Conservation (phyloP, 441 rosid genomes). For the Manihot esculenta region DNA sequence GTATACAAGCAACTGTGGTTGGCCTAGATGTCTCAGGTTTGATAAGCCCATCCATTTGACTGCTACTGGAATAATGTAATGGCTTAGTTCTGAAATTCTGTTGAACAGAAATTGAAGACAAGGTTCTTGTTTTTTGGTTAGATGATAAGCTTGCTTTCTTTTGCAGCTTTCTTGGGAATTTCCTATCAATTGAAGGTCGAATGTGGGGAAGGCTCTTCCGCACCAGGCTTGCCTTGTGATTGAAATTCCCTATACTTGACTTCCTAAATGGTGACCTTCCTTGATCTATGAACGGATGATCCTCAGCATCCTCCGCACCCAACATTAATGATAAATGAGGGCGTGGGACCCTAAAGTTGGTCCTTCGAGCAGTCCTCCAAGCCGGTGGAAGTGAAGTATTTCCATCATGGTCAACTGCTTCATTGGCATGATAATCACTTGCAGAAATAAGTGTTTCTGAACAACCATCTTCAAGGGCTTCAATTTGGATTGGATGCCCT, state of each 20-base stretch:
- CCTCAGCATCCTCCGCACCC: constrained; percentile 42
- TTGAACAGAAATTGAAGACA: constrained; percentile 72
- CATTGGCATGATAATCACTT: constrained; percentile 39
- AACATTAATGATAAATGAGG: constrained; percentile 47
- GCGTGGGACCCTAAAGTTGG: constrained; percentile 79
- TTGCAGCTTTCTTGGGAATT: constrained; percentile 44
- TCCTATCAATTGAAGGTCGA: constrained; percentile 45
- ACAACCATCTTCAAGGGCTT: constrained; percentile 72
- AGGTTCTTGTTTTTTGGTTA: constrained; percentile 79
- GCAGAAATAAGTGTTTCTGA: constrained; percentile 49
- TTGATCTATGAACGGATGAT: constrained; percentile 36
- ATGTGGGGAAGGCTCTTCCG: constrained; percentile 45
- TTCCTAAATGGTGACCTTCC: constrained; percentile 47
- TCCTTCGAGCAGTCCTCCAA: constrained; percentile 96
- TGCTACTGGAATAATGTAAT: constrained; percentile 22
- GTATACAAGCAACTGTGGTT: constrained; percentile 96
- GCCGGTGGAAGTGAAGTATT: constrained; percentile 55
- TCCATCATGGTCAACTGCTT: constrained; percentile 47
- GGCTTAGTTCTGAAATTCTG: constrained; percentile 44
- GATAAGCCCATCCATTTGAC: constrained; percentile 54
- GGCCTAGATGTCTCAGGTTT: constrained; percentile 66
- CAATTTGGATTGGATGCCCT: constrained; percentile 83
- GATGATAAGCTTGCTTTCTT: constrained; percentile 60
- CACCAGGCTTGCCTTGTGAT: constrained; percentile 38
- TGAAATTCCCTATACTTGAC: constrained; percentile 32